Percentiles rank a stretch among this genome's conserved stretches.
phyloP scores from a whole-genome alignment of 139 green algal species.

The Micractinium sp. region DNA sequence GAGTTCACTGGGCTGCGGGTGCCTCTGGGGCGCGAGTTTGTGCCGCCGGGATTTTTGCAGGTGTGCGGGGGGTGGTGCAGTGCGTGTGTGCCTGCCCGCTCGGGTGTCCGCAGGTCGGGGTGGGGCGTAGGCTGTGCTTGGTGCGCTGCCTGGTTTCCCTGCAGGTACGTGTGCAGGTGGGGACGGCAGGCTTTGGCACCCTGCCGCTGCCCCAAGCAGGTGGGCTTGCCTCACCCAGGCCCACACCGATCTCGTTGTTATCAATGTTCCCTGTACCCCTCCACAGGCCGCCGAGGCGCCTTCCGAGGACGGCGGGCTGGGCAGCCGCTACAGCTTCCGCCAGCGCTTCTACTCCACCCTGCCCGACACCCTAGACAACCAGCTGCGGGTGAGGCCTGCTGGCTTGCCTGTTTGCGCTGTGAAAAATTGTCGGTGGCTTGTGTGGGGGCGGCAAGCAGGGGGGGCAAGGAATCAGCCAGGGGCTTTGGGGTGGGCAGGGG shows the following conservation, averaged over 20 bases:
- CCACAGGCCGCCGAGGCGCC: constrained; percentile 26
- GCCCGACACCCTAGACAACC: constrained; percentile 45
- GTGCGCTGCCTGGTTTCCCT: neutral
- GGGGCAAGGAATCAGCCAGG: no score
- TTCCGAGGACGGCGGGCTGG: constrained; percentile 30
- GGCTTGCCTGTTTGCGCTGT: no score
- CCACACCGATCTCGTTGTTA: no score
- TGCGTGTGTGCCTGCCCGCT: neutral
- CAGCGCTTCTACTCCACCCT: constrained; percentile 49
- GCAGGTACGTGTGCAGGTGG: no score
- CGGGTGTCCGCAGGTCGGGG: neutral
- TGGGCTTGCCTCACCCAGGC: no score
- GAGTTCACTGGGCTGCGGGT: constrained; percentile 24
- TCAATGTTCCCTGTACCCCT: neutral
- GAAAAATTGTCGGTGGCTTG: no score
- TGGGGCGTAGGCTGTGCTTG: neutral
- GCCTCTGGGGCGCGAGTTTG: constrained; percentile 27
- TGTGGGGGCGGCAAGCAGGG: no score
- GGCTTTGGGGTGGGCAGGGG: neutral
- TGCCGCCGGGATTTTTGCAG: constrained; percentile 28
- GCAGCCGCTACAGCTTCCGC: constrained; percentile 17
- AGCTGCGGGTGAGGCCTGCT: constrained; percentile 9
- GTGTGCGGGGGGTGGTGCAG: neutral
- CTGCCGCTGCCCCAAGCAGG: no score
- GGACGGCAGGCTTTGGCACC: no score